Base-by-base conservation (phyloP, 371 early-diverging fungal genomes). In the Umbelopsis sp. region DNA sequence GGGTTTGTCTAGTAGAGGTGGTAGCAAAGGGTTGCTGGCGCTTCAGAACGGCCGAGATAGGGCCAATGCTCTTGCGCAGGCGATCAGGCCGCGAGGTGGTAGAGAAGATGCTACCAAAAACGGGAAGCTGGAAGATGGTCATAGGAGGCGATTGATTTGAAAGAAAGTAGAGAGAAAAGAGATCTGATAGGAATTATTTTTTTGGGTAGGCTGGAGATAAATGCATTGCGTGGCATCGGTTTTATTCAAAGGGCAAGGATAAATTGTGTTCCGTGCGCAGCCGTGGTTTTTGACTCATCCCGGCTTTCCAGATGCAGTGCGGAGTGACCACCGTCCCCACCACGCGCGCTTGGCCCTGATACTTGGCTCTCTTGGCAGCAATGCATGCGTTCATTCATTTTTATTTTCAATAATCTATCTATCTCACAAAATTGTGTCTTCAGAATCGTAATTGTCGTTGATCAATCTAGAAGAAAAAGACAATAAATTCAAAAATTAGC, bases 381-480 rank as follows among this genome's bases (percentile, higher is more conserved):
- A 57, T 11, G 22, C 22, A 22, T 22, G 22, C 22, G 22, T 22
- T 22, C 22, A 22, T 22, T 29, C 32, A 24, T 57, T 57, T 32
- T 57, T 57, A 35, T 66, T 38, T n/a, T 41, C 10, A 22, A 22
- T 41, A 16, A 22, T 12, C 52, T 10, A 20, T 50, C 57, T 32
- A 63, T 29, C 63, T 73, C 70, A 76, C 72, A 83, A 71, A 41
- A 74, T 69, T 38, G 77, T 76, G 57, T 87, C 90, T 66, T 86
- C 86, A 18, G 80, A 75, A 67, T 88, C 85, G 70, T 92, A 93
- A 69, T 86, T 86, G 72, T 94, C 94, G 69, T 86, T 87, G 70
- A 94, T 84, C 63, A 95, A 84, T 41, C 94, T 88, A 82, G 89
- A 89, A 35, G 93, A 74, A 66, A 90, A 50, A 24, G 57, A 45